Percentiles rank a stretch among this genome's conserved stretches.
Conservation (phyloP, 768 basidiomycete genomes). For the Suillus subalutaceus region DNA sequence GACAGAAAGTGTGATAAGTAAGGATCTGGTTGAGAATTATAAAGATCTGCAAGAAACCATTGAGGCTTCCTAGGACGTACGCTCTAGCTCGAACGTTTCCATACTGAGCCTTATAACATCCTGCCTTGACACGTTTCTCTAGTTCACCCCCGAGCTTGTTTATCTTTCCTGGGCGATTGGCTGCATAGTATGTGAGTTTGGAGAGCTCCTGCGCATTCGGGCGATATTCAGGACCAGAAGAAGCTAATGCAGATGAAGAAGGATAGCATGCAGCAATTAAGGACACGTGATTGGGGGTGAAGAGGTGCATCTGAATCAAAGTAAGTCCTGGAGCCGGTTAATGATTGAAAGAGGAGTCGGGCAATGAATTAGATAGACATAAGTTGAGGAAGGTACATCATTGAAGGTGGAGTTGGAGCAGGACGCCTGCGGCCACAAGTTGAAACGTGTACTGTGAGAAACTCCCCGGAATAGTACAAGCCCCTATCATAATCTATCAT, state of each 20-base stretch:
- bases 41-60: slow-evolving; percentile 1
- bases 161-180: slow-evolving; percentile 81
- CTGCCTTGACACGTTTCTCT: slow-evolving; percentile 69
- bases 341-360: neutral
- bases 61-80: slow-evolving; percentile 47
- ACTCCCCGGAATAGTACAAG: neutral
- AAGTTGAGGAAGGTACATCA: slow-evolving; percentile 6
- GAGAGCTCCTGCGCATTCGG: slow-evolving; percentile 88
- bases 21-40: slow-evolving; percentile 46
- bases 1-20: slow-evolving; percentile 84
- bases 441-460: slow-evolving; percentile 6
- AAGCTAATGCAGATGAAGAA: slow-evolving; percentile 68
- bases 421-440: neutral
- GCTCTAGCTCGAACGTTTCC: slow-evolving; percentile 81
- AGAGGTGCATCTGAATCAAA: slow-evolving; percentile 58
- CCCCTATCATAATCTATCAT: too few species aligned
- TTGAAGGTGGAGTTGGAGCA: neutral
- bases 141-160: slow-evolving; percentile 76
- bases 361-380: slow-evolving; percentile 7
- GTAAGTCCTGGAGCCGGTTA: neutral
- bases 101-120: slow-evolving; percentile 63
- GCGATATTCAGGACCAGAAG: slow-evolving; percentile 74
- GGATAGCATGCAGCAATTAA: slow-evolving; percentile 89
- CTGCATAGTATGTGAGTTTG: slow-evolving; percentile 82
- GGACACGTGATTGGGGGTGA: slow-evolving; percentile 83